These are phyloP conservation scores for Strobilomyces echinocephalus DNA, from an alignment of 768 basidiomycete genomes.

Conservation along the genomic window DNA sequence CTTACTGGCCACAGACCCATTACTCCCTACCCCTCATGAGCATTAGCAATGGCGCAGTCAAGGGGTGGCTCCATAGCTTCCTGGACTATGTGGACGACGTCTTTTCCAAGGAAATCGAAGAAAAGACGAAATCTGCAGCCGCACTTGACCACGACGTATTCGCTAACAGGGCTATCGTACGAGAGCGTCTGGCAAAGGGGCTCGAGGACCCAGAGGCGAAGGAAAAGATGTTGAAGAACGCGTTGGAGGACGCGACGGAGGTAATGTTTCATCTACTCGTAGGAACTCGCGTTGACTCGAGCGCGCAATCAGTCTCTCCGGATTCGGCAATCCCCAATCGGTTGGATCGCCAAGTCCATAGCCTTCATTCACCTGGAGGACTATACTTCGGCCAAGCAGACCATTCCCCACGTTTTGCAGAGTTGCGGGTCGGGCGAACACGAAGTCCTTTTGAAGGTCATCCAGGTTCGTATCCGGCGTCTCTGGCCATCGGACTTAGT, in stretches of 20 bases:
- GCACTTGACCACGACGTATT: conserved; percentile 1
- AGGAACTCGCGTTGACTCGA: background rate
- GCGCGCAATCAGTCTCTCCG: conserved; percentile 5
- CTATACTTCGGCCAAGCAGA: background rate
- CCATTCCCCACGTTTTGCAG: background rate
- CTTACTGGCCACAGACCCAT: background rate
- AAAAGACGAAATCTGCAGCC: background rate
- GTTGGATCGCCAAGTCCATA: conserved; percentile 11
- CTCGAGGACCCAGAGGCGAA: too few species aligned
- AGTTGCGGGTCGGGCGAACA: background rate
- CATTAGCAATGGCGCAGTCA: conserved; percentile 15
- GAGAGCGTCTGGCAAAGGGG: conserved; percentile 2
- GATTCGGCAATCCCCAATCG: conserved; percentile 11
- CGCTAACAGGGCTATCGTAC: conserved; percentile 15
- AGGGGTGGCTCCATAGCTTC: conserved; percentile 16
- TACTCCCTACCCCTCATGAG: conserved; percentile 14
- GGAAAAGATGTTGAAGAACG: background rate
- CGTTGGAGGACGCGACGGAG: conserved; percentile 11
- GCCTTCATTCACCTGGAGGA: conserved; percentile 5
- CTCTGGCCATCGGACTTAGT: background rate
- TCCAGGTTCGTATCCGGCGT: conserved; percentile 7
- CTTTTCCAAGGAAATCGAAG: conserved; percentile 8
- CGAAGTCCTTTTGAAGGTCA: conserved; percentile 2
- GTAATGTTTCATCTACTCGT: background rate
- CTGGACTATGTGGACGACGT: conserved; percentile 7